Percentiles rank a stretch among this genome's conserved stretches.
Evolutionary conservation across 305 asterid species (phyloP).

Genomic region (Solanum hybrid): DNA sequence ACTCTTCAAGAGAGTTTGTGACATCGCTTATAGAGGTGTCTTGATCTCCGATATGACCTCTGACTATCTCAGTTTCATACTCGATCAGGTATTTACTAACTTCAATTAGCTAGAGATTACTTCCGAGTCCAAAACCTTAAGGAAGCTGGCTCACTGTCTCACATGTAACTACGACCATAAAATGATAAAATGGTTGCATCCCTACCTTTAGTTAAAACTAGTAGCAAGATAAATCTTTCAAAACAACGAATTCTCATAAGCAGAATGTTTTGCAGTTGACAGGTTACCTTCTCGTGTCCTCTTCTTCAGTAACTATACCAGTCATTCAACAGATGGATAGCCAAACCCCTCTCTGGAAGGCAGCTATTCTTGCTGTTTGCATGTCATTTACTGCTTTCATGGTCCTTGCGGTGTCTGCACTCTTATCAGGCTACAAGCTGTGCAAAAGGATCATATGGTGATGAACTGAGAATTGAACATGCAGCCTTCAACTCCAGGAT

Average conservation of each 20-base stretch:
- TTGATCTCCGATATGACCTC: constrained; percentile 48
- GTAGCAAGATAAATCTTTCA: not conserved
- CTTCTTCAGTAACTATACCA: constrained; percentile 47
- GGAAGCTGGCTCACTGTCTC: not conserved
- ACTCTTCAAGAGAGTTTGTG: constrained; percentile 47
- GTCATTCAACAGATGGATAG: constrained; percentile 32
- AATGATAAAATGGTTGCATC: not conserved
- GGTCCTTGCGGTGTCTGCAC: constrained; percentile 34
- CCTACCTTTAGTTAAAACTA: not conserved
- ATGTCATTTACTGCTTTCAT: constrained; percentile 42
- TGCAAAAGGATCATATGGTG: constrained; percentile 67
- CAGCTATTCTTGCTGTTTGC: constrained; percentile 37
- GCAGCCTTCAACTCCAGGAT: not conserved
- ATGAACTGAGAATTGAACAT: not conserved
- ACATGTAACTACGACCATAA: not conserved
- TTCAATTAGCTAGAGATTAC: not conserved
- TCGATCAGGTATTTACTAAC: constrained; percentile 40
- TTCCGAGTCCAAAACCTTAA: not conserved
- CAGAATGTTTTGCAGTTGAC: constrained; percentile 33
- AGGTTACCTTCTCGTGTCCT: constrained; percentile 63
- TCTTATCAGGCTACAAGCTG: constrained; percentile 59
- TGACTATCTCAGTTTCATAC: constrained; percentile 52
- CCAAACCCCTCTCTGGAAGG: constrained; percentile 33
- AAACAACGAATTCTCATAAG: not conserved
- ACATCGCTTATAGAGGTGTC: constrained; percentile 47